Conservation (phyloP, 2,329 filamentous ascomycete genomes). For the Cladorrhinum sp. region DNA sequence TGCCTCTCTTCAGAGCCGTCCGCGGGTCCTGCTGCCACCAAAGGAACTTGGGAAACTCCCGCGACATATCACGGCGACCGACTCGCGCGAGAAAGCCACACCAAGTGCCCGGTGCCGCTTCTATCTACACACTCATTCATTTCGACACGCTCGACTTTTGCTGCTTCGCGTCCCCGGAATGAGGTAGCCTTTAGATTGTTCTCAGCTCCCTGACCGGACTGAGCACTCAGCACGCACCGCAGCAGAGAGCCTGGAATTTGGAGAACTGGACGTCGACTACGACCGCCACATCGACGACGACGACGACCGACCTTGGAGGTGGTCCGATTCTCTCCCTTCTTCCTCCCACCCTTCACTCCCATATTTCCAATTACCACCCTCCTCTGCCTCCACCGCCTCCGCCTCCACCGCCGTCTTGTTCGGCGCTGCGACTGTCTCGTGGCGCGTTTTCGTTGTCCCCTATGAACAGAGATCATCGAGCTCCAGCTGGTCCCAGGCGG, state of each 20-base stretch:
- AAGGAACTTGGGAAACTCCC: background rate
- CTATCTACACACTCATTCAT: background rate
- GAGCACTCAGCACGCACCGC: slow-evolving; percentile 35
- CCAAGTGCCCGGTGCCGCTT: background rate
- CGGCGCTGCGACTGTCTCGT: slow-evolving; percentile 19
- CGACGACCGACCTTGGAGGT: slow-evolving; percentile 11
- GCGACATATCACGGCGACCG: slow-evolving; percentile 19
- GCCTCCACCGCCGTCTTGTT: slow-evolving; percentile 20
- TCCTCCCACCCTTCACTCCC: slow-evolving; percentile 6
- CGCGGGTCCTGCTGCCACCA: slow-evolving; percentile 12
- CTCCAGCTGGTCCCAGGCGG: slow-evolving; percentile 58
- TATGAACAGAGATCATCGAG: slow-evolving; percentile 55
- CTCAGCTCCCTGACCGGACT: slow-evolving; percentile 63
- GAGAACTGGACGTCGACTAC: slow-evolving; percentile 4
- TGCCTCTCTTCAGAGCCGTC: slow-evolving; percentile 5
- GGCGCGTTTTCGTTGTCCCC: slow-evolving; percentile 26
- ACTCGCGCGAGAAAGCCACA: slow-evolving; percentile 9
- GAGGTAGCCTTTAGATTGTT: slow-evolving; percentile 54
- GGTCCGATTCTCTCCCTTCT: slow-evolving; percentile 8
- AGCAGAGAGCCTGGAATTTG: background rate
- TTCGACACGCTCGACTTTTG: slow-evolving; percentile 23
- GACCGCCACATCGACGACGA: slow-evolving; percentile 9
- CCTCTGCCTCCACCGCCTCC: slow-evolving; percentile 12
- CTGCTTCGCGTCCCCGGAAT: slow-evolving; percentile 43
- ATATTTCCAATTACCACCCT: slow-evolving; percentile 8